These are phyloP conservation scores for Aphanomyces euteiches DNA, from an alignment of 352 stramenopile genomes.

Conservation along the genomic window DNA sequence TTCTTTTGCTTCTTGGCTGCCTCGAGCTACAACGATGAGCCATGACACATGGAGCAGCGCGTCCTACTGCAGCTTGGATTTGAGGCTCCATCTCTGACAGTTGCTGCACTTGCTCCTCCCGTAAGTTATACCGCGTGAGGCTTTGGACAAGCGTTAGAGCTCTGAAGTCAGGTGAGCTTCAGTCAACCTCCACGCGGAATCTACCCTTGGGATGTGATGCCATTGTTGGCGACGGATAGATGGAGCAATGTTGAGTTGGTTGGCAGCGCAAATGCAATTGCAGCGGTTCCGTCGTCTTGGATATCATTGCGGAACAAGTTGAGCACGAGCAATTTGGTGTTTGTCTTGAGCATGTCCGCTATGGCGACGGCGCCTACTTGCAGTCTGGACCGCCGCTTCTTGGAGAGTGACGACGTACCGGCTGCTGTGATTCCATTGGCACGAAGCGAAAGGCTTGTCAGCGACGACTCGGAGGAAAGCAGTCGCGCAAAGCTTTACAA, in stretches of 20 bases:
- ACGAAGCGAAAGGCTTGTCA: constrained; percentile 62
- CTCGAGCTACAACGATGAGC: constrained; percentile 36
- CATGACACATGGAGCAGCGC: constrained; percentile 9
- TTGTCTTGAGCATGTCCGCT: constrained; percentile 41
- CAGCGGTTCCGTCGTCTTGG: constrained; percentile 48
- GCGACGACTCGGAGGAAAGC: constrained; percentile 37
- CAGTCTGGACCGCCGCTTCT: background rate
- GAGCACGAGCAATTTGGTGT: constrained; percentile 51
- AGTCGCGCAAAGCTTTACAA: constrained; percentile 41
- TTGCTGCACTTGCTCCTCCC: constrained; percentile 46
- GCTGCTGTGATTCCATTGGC: constrained; percentile 45
- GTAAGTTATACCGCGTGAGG: constrained; percentile 54
- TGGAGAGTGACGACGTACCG: background rate
- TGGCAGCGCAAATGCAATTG: constrained; percentile 53
- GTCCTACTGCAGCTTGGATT: constrained; percentile 57
- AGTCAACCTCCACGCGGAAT: background rate
- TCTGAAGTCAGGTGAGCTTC: constrained; percentile 26
- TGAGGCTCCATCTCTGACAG: constrained; percentile 59
- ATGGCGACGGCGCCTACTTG: constrained; percentile 40
- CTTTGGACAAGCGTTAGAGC: constrained; percentile 39
- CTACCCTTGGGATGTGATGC: constrained; percentile 48
- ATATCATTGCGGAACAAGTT: constrained; percentile 72
- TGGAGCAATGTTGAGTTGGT: constrained; percentile 56
- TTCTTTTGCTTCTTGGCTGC: constrained; percentile 80
- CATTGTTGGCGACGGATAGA: constrained; percentile 64